phyloP scores from a whole-genome alignment of 2,329 filamentous ascomycete species.

The Diaporthe capsici region DNA sequence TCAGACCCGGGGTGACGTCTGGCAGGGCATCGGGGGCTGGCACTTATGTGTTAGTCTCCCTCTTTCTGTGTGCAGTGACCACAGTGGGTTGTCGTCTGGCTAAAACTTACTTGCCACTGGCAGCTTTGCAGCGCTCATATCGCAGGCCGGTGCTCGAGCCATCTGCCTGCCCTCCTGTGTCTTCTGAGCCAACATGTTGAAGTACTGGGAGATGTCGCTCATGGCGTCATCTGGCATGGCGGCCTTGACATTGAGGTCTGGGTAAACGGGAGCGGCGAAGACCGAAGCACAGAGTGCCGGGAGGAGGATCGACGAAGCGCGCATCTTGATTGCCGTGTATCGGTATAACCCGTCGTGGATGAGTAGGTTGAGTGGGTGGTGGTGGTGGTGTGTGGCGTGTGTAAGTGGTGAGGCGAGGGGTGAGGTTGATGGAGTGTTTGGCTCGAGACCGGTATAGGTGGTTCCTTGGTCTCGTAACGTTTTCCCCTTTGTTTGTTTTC shows the following conservation, averaged over 20 bases:
- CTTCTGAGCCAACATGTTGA: slow-evolving; percentile 71
- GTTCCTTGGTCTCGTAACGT: not conserved
- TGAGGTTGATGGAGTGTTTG: slow-evolving; percentile 30
- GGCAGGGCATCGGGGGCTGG: slow-evolving; percentile 73
- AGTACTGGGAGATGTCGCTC: slow-evolving; percentile 70
- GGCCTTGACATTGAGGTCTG: slow-evolving; percentile 57
- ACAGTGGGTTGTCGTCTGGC: slow-evolving; percentile 49
- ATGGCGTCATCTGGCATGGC: slow-evolving; percentile 56
- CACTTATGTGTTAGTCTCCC: slow-evolving; percentile 48
- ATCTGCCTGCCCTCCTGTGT: slow-evolving; percentile 63
- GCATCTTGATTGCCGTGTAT: slow-evolving; percentile 59
- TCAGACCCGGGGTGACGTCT: slow-evolving; percentile 70
- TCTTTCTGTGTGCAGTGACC: not conserved
- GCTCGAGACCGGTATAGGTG: slow-evolving; percentile 30
- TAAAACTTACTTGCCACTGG: slow-evolving; percentile 50
- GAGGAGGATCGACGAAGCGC: slow-evolving; percentile 61
- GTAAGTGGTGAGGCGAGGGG: slow-evolving; percentile 30
- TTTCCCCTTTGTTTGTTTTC: not conserved
- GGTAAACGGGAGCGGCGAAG: slow-evolving; percentile 62
- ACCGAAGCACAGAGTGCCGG: slow-evolving; percentile 60
- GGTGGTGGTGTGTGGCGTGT: not conserved
- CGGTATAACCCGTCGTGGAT: not conserved
- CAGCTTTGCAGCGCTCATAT: slow-evolving; percentile 67
- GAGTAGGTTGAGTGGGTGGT: not conserved
- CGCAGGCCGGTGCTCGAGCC: slow-evolving; percentile 62